A percentile compares a stretch with the other conserved stretches of the same genome.
These are phyloP conservation scores for Gyrodon lividus DNA, from an alignment of 768 basidiomycete species.

Conservation along the genomic window DNA sequence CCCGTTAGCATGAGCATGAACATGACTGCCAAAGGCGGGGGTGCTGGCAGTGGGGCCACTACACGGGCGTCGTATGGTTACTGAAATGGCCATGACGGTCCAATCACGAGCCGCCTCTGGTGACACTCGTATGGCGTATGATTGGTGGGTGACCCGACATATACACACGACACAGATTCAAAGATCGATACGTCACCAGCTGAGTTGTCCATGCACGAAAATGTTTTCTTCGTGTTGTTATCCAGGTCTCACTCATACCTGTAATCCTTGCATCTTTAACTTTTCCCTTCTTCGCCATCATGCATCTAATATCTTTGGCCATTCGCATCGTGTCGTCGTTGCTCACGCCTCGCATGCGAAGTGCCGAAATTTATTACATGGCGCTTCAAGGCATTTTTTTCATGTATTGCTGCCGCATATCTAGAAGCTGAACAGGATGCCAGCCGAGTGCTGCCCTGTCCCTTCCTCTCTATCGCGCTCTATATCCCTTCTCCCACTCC, in stretches of 20 bases:
- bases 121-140: constrained; percentile 7
- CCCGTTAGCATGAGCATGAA: constrained; percentile 45
- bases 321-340: constrained; percentile 10
- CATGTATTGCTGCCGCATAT: constrained; percentile 12
- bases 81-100: constrained; percentile 17
- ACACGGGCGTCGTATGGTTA: constrained; percentile 42
- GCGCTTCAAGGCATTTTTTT: neutral
- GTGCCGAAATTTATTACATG: neutral
- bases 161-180: neutral
- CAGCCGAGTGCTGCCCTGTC: constrained; percentile 19
- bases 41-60: constrained; percentile 29
- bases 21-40: constrained; percentile 37
- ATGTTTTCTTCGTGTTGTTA: constrained; percentile 13
- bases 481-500: constrained; percentile 16
- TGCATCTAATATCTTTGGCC: constrained; percentile 10
- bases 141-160: constrained; percentile 13
- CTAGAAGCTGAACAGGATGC: constrained; percentile 22
- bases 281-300: constrained; percentile 7
- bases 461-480: constrained; percentile 8
- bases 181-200: constrained; percentile 8
- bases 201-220: constrained; percentile 21
- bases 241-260: constrained; percentile 11
- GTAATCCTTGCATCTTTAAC: constrained; percentile 10
- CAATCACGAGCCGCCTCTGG: constrained; percentile 1
- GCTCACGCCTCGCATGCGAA: constrained; percentile 8